Evolutionary conservation across 108 stramenopile genomes (phyloP).

Genomic region (Nitzschia putrida): DNA sequence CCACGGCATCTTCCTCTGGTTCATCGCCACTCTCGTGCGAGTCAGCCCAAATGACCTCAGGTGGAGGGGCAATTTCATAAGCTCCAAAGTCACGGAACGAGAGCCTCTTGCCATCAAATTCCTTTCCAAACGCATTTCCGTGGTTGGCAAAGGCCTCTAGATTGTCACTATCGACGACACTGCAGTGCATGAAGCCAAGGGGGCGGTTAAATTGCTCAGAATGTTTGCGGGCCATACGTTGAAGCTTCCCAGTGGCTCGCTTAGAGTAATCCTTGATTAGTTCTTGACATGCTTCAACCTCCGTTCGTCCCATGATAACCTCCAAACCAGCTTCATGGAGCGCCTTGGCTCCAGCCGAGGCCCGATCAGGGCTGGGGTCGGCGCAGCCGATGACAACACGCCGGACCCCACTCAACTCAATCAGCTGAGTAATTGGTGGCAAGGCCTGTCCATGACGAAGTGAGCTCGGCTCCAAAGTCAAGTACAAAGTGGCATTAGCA

Average conservation of each 20-base stretch:
- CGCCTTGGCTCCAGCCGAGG: constrained; percentile 58
- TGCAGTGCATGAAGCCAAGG: constrained; percentile 82
- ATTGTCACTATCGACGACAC: constrained; percentile 80
- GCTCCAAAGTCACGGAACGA: constrained; percentile 77
- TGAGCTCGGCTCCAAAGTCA: constrained; percentile 72
- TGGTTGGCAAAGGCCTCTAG: constrained; percentile 80
- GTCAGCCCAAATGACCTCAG: constrained; percentile 47
- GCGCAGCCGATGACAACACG: constrained; percentile 81
- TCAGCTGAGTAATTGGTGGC: constrained; percentile 76
- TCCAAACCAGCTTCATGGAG: constrained; percentile 67
- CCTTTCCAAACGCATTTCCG: constrained; percentile 84
- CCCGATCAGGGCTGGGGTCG: constrained; percentile 64
- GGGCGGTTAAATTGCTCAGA: constrained; percentile 56
- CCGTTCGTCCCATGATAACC: constrained; percentile 61
- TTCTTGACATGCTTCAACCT: constrained; percentile 49
- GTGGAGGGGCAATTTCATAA: constrained; percentile 82
- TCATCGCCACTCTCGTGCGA: constrained; percentile 54
- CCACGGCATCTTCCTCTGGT: constrained; percentile 26
- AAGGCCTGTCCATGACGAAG: constrained; percentile 60
- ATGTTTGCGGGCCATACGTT: constrained; percentile 70
- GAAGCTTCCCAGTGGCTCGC: constrained; percentile 59
- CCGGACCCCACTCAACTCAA: constrained; percentile 59
- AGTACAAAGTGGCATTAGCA: constrained; percentile 63
- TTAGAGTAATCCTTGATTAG: constrained; percentile 60
- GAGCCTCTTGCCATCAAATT: constrained; percentile 70